Evolutionary conservation across 768 basidiomycete genomes (phyloP), one percentile per base, ranked within the genome.

Genomic region (Phlebiopsis gigantea): DNA sequence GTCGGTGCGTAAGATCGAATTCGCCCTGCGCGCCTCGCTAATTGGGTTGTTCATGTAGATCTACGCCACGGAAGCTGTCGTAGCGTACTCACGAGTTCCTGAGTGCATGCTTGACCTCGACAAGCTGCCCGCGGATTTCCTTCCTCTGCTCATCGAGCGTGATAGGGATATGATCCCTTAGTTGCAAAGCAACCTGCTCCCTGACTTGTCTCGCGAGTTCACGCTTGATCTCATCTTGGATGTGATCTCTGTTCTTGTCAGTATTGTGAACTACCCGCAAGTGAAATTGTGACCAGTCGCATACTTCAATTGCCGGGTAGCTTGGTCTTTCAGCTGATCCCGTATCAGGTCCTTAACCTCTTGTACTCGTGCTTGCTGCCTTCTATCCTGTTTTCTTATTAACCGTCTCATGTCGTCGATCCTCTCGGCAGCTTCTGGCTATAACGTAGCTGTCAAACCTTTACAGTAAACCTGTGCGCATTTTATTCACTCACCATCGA

Each of bases 61-160:
- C 8, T 2, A 51, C 9, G 45, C 25, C 31, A 39, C 5, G 24
- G 30, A 52, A 26, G 34, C 44, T 24, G 39, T 12, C 29, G 44
- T n/a, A n/a, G 30, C 42, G 30, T 14, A 75, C 80, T 60, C 59
- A 85, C 84, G 82, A 82, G 67, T 85, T 85, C 14, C 49, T 60
- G 22, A 81, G 64, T 9, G 81, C 78, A 29, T 71, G 68, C 57
- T 72, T 72, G 46, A 80, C 73, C 7, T 76, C 74, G 17, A 66
- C 63, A 45, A 84, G 61, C 55, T 78, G 75, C 50, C 12, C 67
- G 66, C 56, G 73, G 73, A 53, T 70, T 58, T 81, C 76, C 15
- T 68, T 63, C 0, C 68, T 68, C 61, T 82, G 80, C 57, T 79
- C 63, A 17, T 71, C 59, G 49, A 84, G 68, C 22, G 77, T 69